Percentiles rank a stretch among this genome's conserved stretches.
Evolutionary conservation across 2,329 filamentous ascomycete species (phyloP).

Genomic region (Harringtonia aguacate): DNA sequence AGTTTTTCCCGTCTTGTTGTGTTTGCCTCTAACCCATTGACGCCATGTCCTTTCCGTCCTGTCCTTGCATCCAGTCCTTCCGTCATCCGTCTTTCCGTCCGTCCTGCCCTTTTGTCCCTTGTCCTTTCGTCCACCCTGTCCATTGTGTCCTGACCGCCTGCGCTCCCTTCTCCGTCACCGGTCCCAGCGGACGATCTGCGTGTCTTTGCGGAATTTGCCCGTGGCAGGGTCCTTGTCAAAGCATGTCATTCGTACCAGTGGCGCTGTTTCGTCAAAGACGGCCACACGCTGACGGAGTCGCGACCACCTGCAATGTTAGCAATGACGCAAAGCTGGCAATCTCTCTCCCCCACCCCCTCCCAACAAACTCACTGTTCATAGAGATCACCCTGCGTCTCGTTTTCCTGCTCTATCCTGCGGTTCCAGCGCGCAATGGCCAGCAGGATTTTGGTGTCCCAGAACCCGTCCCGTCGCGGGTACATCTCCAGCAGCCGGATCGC

Average conservation of each 20-base stretch:
- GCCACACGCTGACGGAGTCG: slow-evolving; percentile 4
- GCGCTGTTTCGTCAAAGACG: slow-evolving; percentile 4
- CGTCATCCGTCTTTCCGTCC: no score
- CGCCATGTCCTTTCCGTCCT: no score
- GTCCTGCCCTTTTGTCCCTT: no score
- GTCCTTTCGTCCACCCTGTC: no score
- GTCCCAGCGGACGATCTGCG: slow-evolving; percentile 6
- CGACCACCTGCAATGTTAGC: background rate
- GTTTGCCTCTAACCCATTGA: no score
- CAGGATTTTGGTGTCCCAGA: slow-evolving; percentile 30
- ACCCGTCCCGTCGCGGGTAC: slow-evolving; percentile 30
- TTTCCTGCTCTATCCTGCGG: slow-evolving; percentile 21
- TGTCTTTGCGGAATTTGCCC: slow-evolving; percentile 4
- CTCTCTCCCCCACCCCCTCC: no score
- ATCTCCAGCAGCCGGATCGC: slow-evolving; percentile 27
- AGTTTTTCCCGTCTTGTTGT: no score
- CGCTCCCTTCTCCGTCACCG: no score
- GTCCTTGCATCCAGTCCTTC: no score
- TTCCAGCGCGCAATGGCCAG: slow-evolving; percentile 27
- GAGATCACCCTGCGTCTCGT: slow-evolving; percentile 19
- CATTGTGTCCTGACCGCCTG: no score
- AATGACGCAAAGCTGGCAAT: background rate
- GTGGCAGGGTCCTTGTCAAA: slow-evolving; percentile 4
- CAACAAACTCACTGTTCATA: slow-evolving; percentile 21
- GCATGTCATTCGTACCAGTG: slow-evolving; percentile 6